Base-by-base conservation (phyloP, 352 stramenopile genomes). In the Phytophthora podocarpi region DNA sequence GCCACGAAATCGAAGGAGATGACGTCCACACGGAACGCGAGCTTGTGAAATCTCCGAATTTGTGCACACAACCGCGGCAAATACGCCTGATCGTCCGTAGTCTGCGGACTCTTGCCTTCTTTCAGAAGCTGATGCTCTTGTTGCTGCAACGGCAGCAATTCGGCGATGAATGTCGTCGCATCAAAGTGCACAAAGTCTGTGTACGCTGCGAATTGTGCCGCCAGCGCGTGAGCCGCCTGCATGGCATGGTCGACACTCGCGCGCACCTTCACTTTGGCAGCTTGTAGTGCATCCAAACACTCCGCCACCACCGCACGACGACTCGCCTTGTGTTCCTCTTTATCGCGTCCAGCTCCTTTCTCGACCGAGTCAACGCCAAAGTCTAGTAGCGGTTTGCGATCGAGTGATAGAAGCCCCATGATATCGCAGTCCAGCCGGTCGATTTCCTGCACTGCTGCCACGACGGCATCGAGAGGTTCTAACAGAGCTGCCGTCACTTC, bases 361-460 rank as follows among this genome's bases (percentile, higher is more conserved):
- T 23, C 32, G 12, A 20, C 27, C 13, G 9, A 21, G 40, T 83
- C 70, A 1, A 72, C 59, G 3, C 79, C 67, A 10, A 94, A 61
- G 49, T 90, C 73, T 0, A 96, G 67, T 4, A 96, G 41, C 4
- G 76, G 81, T 0, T 63, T 57, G 12, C 73, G 70, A 3, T 89
- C 80, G 2, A 98, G 78, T 5, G 80, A 72, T 9, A 98, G 69
- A 13, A 98, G 68, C 6, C 84, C 96, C 81, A 98, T 90, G 21
- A 98, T 82, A 40, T 98, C 93, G 49, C 76, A 82, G 64, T 98
- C 93, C 21, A 98, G 80, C 13, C 79, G 71, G 45, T 93, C 84
- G 7, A 97, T 78, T 45, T 92, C 83, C 37, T 93, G 77, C 0
- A 98, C 72, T 13, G 82, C 80, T 2, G 72, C 46, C 8, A 90